These are phyloP conservation scores for Emergomyces orientalis DNA, from an alignment of 2,329 filamentous ascomycete species.

Conservation along the genomic window DNA sequence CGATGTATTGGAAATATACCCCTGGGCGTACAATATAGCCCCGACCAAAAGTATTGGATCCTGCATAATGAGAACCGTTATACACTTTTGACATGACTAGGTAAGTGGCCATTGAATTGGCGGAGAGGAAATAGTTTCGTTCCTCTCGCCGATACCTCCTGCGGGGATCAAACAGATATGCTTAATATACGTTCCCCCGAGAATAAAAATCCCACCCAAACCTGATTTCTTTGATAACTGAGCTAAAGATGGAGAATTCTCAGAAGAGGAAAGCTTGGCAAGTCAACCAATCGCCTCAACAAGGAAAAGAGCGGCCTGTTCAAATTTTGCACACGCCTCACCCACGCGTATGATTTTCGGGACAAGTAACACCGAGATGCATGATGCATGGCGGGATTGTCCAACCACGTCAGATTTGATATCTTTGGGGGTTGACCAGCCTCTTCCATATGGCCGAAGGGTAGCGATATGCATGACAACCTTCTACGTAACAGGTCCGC, in stretches of 20 bases:
- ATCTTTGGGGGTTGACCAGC: not conserved
- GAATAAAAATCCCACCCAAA: not conserved
- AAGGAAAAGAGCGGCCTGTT: not conserved
- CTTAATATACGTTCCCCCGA: not conserved
- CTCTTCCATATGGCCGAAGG: not conserved
- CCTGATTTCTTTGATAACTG: not conserved
- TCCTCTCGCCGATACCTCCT: not conserved
- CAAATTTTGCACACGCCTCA: not conserved
- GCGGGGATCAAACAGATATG: not conserved
- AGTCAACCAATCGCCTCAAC: not conserved
- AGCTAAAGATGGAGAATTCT: not conserved
- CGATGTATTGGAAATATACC: not conserved
- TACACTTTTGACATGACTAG: not conserved
- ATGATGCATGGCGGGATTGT: not conserved
- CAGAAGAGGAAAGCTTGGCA: not conserved
- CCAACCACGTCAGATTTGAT: not conserved
- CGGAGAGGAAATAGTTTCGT: too few species aligned
- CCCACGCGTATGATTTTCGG: not conserved
- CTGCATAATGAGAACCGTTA: not conserved
- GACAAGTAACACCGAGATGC: not conserved
- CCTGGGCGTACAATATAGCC: not conserved
- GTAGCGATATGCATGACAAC: not conserved
- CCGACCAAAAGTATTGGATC: not conserved
- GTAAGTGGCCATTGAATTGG: too few species aligned
- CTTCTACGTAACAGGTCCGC: not conserved